Evolutionary conservation across 2,329 filamentous ascomycete species (phyloP).

Genomic region (Xylariaceae sp.): DNA sequence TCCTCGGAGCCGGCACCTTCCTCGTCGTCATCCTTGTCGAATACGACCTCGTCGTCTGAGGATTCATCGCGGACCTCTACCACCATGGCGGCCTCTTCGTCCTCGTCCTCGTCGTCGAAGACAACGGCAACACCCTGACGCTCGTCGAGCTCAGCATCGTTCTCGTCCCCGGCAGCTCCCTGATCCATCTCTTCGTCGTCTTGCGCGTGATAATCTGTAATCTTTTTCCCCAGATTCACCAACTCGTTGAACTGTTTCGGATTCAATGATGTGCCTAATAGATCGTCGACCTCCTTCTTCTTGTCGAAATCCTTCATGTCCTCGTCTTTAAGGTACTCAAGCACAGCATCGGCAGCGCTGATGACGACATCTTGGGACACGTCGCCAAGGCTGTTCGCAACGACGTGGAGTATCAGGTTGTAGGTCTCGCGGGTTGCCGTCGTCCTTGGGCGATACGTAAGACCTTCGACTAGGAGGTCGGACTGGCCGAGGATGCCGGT

Average conservation of each 20-base stretch:
- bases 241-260: conserved; percentile 95
- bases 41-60: conserved; percentile 70
- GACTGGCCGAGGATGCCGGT: conserved; percentile 75
- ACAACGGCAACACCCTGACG: conserved; percentile 95
- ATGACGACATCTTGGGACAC: conserved; percentile 86
- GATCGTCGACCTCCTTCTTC: conserved; percentile 94
- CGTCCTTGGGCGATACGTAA: conserved; percentile 86
- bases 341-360: conserved; percentile 84
- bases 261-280: conserved; percentile 73
- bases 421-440: conserved; percentile 88
- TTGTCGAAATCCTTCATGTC: conserved; percentile 95
- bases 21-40: conserved; percentile 46
- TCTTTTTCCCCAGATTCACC: conserved; percentile 95
- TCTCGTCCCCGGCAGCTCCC: conserved; percentile 54
- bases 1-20: conserved; percentile 52
- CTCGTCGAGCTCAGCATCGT: conserved; percentile 77
- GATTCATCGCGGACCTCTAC: conserved; percentile 85
- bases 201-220: conserved; percentile 95
- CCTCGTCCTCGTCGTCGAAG: conserved; percentile 87
- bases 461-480: conserved; percentile 82
- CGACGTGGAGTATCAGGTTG: conserved; percentile 86
- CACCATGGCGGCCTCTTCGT: conserved; percentile 68
- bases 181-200: conserved; percentile 84
- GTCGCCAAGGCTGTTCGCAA: conserved; percentile 82
- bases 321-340: conserved; percentile 92